A percentile compares a stretch with the other conserved stretches of the same genome.
phyloP scores from a whole-genome alignment of 2,329 filamentous ascomycete species.

The Pseudogymnoascus sp. region DNA sequence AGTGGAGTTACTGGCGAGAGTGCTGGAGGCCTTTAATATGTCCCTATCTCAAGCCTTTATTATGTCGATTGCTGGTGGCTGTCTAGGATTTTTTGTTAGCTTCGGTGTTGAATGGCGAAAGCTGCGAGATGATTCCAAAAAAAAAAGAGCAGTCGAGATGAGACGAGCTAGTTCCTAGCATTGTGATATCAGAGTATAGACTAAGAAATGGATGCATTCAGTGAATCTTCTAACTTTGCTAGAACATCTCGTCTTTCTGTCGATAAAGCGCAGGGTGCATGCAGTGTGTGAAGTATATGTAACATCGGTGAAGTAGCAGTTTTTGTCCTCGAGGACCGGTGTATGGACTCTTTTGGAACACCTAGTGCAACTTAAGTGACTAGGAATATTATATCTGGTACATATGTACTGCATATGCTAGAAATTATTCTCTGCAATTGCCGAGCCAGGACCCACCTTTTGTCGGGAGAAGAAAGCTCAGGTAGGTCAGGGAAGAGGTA shows the following conservation, averaged over 20 bases:
- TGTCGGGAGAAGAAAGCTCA: background rate
- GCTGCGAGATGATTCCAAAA: background rate
- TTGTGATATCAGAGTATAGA: background rate
- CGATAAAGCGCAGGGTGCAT: background rate
- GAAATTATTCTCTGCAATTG: background rate
- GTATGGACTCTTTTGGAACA: background rate
- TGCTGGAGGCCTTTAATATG: background rate
- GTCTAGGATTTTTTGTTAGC: background rate
- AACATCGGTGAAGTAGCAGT: background rate
- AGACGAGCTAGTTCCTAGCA: background rate
- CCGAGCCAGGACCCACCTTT: background rate
- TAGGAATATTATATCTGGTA: background rate
- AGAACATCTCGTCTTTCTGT: background rate
- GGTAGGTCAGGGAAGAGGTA: background rate
- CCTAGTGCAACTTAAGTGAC: background rate
- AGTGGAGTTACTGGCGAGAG: background rate
- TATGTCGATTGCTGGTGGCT: background rate
- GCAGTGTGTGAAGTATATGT: background rate
- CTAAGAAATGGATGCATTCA: background rate
- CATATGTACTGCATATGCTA: background rate
- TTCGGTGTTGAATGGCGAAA: background rate
- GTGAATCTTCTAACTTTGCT: background rate
- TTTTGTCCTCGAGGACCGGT: background rate
- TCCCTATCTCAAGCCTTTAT: background rate
- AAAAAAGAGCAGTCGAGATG: background rate